Evolutionary conservation across 768 basidiomycete species (phyloP).

Genomic region (Termitomyces sp.): DNA sequence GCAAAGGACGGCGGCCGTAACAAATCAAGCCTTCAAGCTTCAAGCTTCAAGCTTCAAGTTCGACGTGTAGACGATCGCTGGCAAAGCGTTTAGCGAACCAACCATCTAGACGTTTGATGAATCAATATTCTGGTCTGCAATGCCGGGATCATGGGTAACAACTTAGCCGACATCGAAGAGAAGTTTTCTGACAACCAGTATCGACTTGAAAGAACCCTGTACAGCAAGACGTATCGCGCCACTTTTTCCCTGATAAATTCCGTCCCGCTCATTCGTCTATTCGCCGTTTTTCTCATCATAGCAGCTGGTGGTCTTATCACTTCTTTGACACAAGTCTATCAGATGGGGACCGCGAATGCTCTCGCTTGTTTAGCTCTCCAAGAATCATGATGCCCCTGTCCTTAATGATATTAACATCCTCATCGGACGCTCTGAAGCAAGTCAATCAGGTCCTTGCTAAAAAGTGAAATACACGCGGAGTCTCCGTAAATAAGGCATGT

Average conservation of each 20-base stretch:
- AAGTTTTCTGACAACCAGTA: constrained; percentile 47
- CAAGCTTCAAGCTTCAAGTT: constrained; percentile 30
- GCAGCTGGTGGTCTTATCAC: constrained; percentile 47
- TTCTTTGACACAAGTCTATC: constrained; percentile 54
- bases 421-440: constrained; percentile 47
- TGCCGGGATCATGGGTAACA: constrained; percentile 52
- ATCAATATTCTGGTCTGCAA: constrained; percentile 56
- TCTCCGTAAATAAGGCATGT: constrained; percentile 55
- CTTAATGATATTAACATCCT: neutral
- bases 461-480: constrained; percentile 46
- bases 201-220: constrained; percentile 58
- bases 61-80: constrained; percentile 44
- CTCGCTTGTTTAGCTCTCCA: constrained; percentile 52
- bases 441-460: constrained; percentile 53
- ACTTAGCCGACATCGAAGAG: constrained; percentile 48
- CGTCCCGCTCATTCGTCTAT: neutral
- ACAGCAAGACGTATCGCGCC: constrained; percentile 45
- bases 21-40: constrained; percentile 7
- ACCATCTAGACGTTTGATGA: constrained; percentile 43
- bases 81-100: constrained; percentile 43
- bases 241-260: constrained; percentile 35
- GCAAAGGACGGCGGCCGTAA: constrained; percentile 40
- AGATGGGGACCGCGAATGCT: constrained; percentile 32
- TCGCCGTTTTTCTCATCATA: neutral
- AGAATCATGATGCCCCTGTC: constrained; percentile 16